Conservation (phyloP, 352 stramenopile genomes). For the Pythium aquatile region DNA sequence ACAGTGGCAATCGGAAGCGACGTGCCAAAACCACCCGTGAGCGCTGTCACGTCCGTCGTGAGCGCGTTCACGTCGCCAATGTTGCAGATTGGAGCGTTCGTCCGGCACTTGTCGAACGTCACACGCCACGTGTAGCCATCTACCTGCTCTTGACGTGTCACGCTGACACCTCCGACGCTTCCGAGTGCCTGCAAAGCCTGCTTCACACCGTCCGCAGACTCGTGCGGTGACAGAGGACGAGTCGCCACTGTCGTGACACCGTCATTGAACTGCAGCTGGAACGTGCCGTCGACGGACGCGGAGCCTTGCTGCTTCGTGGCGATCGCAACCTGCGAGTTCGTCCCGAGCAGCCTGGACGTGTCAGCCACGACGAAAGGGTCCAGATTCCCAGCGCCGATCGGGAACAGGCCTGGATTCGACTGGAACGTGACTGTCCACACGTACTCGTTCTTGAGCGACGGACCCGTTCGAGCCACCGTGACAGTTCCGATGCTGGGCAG, state of each 20-base stretch:
- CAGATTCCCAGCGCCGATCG: constrained; percentile 70
- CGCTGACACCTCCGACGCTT: constrained; percentile 58
- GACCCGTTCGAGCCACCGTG: constrained; percentile 73
- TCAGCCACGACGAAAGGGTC: constrained; percentile 40
- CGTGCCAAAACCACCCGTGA: constrained; percentile 40
- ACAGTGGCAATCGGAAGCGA: constrained; percentile 46
- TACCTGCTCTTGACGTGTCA: constrained; percentile 51
- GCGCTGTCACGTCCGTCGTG: constrained; percentile 35
- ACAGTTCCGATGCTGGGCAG: constrained; percentile 93
- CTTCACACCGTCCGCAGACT: constrained; percentile 40
- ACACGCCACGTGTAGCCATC: constrained; percentile 90
- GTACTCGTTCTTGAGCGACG: constrained; percentile 90
- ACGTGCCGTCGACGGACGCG: constrained; percentile 55
- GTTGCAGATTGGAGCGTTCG: constrained; percentile 86
- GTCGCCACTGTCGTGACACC: constrained; percentile 36
- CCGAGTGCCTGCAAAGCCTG: constrained; percentile 44
- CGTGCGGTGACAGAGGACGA: constrained; percentile 50
- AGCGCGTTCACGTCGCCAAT: constrained; percentile 82
- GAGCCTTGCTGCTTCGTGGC: constrained; percentile 46
- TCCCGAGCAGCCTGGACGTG: constrained; percentile 41
- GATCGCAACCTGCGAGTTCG: constrained; percentile 40
- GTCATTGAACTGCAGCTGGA: constrained; percentile 51
- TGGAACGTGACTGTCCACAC: constrained; percentile 93
- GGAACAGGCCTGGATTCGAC: constrained; percentile 92
- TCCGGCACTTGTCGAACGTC: constrained; percentile 85